These are phyloP conservation scores for Rhizopogon rudus DNA, from an alignment of 768 basidiomycete species.

Conservation along the genomic window DNA sequence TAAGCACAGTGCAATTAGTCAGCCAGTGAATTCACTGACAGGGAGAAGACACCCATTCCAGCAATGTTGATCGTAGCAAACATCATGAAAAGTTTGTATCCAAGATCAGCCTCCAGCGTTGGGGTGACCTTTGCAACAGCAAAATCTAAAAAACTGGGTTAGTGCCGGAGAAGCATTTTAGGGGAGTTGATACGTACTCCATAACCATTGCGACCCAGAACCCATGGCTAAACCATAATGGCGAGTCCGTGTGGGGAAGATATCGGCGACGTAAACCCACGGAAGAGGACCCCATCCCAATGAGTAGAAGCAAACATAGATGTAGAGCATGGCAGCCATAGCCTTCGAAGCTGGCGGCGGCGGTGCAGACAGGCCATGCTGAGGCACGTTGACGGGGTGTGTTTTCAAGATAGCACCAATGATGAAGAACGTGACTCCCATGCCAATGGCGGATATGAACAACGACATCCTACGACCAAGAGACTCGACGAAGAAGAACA, in stretches of 20 bases:
- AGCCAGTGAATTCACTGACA: constrained; percentile 36
- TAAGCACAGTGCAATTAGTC: background rate
- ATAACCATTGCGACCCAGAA: constrained; percentile 79
- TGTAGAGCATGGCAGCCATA: constrained; percentile 85
- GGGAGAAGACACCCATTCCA: constrained; percentile 62
- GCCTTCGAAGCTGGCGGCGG: constrained; percentile 55
- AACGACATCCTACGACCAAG: constrained; percentile 68
- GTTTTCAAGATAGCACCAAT: constrained; percentile 82
- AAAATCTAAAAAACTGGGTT: constrained; percentile 42
- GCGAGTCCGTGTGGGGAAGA: constrained; percentile 81
- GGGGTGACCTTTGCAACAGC: constrained; percentile 71
- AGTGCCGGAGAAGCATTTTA: background rate
- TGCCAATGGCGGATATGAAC: constrained; percentile 70
- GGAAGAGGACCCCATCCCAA: constrained; percentile 82
- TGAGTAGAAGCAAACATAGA: constrained; percentile 85
- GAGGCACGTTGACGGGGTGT: constrained; percentile 46
- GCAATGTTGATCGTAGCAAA: constrained; percentile 71
- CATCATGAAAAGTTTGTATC: constrained; percentile 75
- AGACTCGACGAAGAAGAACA: constrained; percentile 62
- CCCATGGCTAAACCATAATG: constrained; percentile 76
- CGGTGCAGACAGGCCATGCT: constrained; percentile 32
- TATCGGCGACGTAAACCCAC: constrained; percentile 71
- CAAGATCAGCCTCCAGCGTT: constrained; percentile 51
- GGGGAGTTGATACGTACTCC: constrained; percentile 44
- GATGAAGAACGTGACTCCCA: constrained; percentile 79